Evolutionary conservation across 495 filamentous ascomycete species (phyloP).

Genomic region (Opeltia flavorubescens): DNA sequence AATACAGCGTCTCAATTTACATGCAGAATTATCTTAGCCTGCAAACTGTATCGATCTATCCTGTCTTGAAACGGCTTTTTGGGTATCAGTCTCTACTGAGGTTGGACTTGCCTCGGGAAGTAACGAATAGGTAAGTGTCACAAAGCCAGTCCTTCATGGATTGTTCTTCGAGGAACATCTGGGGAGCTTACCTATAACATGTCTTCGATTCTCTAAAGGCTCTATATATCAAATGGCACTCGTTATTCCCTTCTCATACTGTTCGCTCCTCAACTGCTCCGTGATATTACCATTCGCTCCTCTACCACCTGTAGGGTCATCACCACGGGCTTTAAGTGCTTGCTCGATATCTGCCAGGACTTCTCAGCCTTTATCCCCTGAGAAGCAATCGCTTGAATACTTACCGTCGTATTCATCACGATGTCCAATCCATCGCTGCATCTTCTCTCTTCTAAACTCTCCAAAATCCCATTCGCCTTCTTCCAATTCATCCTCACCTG

Average conservation of each 20-base stretch:
- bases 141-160: no score
- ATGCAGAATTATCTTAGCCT: no score
- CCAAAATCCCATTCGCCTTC: conserved; percentile 70
- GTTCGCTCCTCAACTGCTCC: conserved; percentile 4
- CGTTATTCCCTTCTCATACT: conserved; percentile 17
- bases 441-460: conserved; percentile 53
- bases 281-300: conserved; percentile 5
- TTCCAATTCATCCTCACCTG: conserved; percentile 37
- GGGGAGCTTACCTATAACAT: no score
- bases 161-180: no score
- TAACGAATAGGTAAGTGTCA: no score
- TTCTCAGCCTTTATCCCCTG: neutral
- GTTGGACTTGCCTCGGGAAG: no score
- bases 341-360: conserved; percentile 12
- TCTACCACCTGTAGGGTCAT: conserved; percentile 14
- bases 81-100: no score
- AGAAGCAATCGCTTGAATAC: neutral
- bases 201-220: no score
- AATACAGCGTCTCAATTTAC: no score
- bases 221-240: conserved; percentile 21
- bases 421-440: conserved; percentile 36
- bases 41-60: no score
- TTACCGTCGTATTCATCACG: conserved; percentile 21
- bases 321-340: conserved; percentile 6
- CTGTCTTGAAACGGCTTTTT: no score